Conservation (phyloP, 2,329 filamentous ascomycete species). For the Trichoderma hamatum region DNA sequence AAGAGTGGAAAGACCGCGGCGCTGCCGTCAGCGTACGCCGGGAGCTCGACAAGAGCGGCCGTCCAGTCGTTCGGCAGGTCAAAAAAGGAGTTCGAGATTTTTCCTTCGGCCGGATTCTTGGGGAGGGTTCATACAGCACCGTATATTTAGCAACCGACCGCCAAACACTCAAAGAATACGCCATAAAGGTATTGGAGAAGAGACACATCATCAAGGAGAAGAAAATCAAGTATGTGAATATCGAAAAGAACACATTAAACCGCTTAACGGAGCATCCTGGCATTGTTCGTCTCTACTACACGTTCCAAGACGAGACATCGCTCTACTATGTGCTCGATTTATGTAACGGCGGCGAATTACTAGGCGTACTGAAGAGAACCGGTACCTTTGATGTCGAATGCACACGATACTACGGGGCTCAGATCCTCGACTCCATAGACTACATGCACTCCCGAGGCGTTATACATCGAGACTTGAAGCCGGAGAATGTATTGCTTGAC, state of each 20-base stretch:
- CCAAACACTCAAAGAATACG: slow-evolving; percentile 93
- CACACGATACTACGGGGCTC: slow-evolving; percentile 88
- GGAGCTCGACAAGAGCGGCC: slow-evolving; percentile 83
- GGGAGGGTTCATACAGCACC: slow-evolving; percentile 97
- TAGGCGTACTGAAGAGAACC: slow-evolving; percentile 92
- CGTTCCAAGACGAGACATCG: slow-evolving; percentile 94
- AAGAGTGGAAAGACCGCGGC: slow-evolving; percentile 95
- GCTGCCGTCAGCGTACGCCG: slow-evolving; percentile 82
- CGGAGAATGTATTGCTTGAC: slow-evolving; percentile 94
- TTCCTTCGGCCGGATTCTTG: slow-evolving; percentile 84
- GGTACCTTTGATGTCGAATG: slow-evolving; percentile 95
- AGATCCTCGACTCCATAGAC: slow-evolving; percentile 93
- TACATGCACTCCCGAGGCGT: slow-evolving; percentile 98
- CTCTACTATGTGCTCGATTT: slow-evolving; percentile 96
- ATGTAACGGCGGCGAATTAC: slow-evolving; percentile 86
- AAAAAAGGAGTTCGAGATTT: slow-evolving; percentile 99
- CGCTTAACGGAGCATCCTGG: slow-evolving; percentile 94
- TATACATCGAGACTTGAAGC: slow-evolving; percentile 95
- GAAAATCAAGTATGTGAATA: slow-evolving; percentile 99
- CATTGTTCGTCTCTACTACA: slow-evolving; percentile 96
- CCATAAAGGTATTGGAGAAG: slow-evolving; percentile 97
- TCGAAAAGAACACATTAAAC: slow-evolving; percentile 97
- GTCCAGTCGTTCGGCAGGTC: slow-evolving; percentile 77
- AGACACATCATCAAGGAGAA: slow-evolving; percentile 99
- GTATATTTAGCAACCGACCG: slow-evolving; percentile 91